Percentiles rank a stretch among this genome's conserved stretches.
Conservation (phyloP, 176 grass and related monocot species). For the Bromus sterilis region DNA sequence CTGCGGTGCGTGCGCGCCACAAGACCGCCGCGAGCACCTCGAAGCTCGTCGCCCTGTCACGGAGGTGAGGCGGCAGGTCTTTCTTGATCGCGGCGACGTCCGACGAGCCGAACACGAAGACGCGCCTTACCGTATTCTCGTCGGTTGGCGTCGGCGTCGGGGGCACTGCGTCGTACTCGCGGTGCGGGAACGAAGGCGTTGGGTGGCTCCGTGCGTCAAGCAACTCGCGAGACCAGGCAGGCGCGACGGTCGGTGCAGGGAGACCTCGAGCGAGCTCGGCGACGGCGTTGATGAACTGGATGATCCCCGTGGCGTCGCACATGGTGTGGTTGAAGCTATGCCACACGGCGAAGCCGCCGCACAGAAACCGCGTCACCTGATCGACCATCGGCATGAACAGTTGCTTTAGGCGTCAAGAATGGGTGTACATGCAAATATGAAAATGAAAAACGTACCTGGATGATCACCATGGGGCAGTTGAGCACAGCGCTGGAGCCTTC, state of each 20-base stretch:
- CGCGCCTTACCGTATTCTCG: not conserved
- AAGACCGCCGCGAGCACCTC: slow-evolving; percentile 19
- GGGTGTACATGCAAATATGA: too few relatives aligned
- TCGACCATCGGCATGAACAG: too few relatives aligned
- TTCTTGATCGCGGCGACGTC: not conserved
- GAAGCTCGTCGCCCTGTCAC: not conserved
- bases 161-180: slow-evolving; percentile 2
- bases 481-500: not conserved
- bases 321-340: slow-evolving; percentile 24
- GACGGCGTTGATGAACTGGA: slow-evolving; percentile 24
- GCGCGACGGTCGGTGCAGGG: not conserved
- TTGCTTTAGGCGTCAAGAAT: too few relatives aligned
- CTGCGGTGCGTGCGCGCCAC: slow-evolving; percentile 17
- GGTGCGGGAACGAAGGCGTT: slow-evolving; percentile 7
- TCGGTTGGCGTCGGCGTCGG: not conserved
- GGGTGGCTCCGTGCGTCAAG: slow-evolving; percentile 20
- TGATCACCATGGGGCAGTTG: slow-evolving; percentile 17
- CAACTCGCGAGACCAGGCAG: slow-evolving; percentile 32
- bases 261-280: slow-evolving; percentile 25
- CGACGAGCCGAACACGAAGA: not conserved
- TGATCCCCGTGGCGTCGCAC: slow-evolving; percentile 13
- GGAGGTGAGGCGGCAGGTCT: not conserved
- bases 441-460: not conserved
- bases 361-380: slow-evolving; percentile 45
- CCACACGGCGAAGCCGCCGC: slow-evolving; percentile 43